A percentile compares a stretch with the other conserved stretches of the same genome.
These are phyloP conservation scores for Cutaneotrichosporon sp. DNA, from an alignment of 1,284 basidiomycete species.

Conservation along the genomic window DNA sequence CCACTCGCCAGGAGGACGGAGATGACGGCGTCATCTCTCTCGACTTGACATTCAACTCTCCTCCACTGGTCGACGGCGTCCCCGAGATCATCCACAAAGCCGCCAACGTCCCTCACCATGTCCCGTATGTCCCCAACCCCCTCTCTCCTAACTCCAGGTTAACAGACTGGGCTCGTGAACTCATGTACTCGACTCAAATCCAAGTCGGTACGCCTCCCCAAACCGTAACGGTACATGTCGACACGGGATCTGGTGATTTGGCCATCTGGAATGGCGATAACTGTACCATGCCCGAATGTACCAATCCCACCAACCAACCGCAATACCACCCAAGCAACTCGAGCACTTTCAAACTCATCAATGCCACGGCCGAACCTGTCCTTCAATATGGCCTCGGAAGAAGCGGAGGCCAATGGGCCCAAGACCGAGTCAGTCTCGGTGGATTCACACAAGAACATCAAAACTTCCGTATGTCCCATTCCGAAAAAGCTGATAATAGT, in stretches of 20 bases:
- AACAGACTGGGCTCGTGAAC: slow-evolving; percentile 15
- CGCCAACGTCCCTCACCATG: neutral
- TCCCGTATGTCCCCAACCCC: neutral
- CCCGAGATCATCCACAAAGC: neutral
- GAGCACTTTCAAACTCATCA: slow-evolving; percentile 32
- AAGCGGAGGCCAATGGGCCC: slow-evolving; percentile 67
- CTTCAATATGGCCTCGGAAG: slow-evolving; percentile 77
- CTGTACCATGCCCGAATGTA: slow-evolving; percentile 38
- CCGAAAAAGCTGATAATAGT: neutral
- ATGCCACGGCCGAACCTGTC: slow-evolving; percentile 57
- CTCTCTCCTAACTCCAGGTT: slow-evolving; percentile 11
- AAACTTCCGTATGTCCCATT: slow-evolving; percentile 58
- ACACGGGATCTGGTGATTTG: slow-evolving; percentile 57
- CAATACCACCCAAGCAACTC: slow-evolving; percentile 38
- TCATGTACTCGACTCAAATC: slow-evolving; percentile 44
- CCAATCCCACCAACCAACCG: slow-evolving; percentile 22
- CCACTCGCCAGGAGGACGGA: neutral
- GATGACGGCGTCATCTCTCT: neutral
- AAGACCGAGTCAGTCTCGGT: slow-evolving; percentile 74
- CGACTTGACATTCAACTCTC: neutral
- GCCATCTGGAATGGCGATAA: slow-evolving; percentile 39
- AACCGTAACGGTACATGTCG: slow-evolving; percentile 55
- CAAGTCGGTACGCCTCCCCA: slow-evolving; percentile 54
- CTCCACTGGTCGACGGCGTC: neutral
- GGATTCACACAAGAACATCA: slow-evolving; percentile 72